A percentile compares a stretch with the other conserved stretches of the same genome.
Evolutionary conservation across 2,329 filamentous ascomycete species (phyloP).

Genomic region (Exserohilum rostratum): DNA sequence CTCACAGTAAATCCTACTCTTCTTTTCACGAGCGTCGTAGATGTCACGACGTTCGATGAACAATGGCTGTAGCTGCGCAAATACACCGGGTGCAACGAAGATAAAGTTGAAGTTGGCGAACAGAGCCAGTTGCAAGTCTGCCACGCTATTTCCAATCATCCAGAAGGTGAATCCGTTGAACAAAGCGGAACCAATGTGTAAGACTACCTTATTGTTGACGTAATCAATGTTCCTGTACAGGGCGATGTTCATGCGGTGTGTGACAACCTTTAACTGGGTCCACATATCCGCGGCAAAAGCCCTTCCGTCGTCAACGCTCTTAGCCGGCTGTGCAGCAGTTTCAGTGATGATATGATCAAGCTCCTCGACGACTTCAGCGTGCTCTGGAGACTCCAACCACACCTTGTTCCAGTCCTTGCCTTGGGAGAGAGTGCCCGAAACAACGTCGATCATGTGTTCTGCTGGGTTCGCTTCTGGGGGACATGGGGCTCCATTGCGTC

Average conservation of each 20-base stretch:
- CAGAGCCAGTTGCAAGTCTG: conserved; percentile 49
- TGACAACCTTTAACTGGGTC: not conserved
- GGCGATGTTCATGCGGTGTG: not conserved
- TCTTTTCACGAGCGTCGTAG: conserved; percentile 63
- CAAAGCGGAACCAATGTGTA: conserved; percentile 6
- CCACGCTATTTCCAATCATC: conserved; percentile 20
- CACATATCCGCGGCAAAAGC: not conserved
- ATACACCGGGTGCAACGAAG: conserved; percentile 44
- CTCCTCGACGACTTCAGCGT: not conserved
- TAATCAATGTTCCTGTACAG: conserved; percentile 1
- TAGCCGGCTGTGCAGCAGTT: not conserved
- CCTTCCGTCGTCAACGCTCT: not conserved
- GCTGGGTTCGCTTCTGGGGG: conserved; percentile 73
- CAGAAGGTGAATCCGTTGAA: conserved; percentile 28
- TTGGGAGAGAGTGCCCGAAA: conserved; percentile 3
- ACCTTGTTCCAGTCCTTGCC: conserved; percentile 3
- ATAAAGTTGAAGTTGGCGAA: conserved; percentile 58
- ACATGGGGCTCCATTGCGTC: conserved; percentile 70
- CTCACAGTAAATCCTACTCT: conserved; percentile 68
- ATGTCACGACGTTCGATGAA: conserved; percentile 52
- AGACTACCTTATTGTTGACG: not conserved
- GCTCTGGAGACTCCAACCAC: not conserved
- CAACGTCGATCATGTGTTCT: conserved; percentile 71
- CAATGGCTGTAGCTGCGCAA: conserved; percentile 47
- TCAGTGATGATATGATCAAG: not conserved